Base-by-base conservation (phyloP, 495 filamentous ascomycete genomes). In the Delitschia confertaspora region DNA sequence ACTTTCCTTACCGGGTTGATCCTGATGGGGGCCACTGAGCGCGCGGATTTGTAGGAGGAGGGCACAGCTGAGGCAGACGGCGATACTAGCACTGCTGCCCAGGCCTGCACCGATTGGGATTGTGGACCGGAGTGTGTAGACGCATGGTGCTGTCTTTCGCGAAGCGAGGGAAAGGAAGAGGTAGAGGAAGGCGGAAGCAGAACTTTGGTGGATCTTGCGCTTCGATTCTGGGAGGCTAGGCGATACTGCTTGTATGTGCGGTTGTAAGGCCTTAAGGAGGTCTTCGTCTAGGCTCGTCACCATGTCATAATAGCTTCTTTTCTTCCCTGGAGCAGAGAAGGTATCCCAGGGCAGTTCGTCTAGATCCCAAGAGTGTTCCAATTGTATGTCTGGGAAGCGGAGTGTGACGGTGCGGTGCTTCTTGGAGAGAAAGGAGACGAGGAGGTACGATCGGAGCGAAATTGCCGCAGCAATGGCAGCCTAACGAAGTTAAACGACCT, bases 401-500 rank as follows among this genome's bases (percentile, higher is more conserved):
- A 98, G 71, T 0, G 85, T 84, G 25, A 98, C 76, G 1, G 80
- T 94, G 45, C 83, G 76, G 50, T 79, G 78, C 5, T 85, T 83
- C 65, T 93, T 94, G 25, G 83, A 84, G 26, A 93, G 77, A 9
- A 88, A 83, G 7, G 86, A 91, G 59, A 95, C 88, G 45, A 88
- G 85, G 30, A 98, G 79, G 63, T 95, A 98, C 27, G 89, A 96
- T 18, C 91, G 85, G 18, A 96, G 72, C 18, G 89, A 93, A 45
- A 98, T 86, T 11, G 91, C 79, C 14, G 89, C 91, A 29, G 91
- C 91, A 63, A 98, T 86, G 39, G 91, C 88, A 36, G 88, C 79
- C 78, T 84, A 41, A 5, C n/a, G n/a, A n/a, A n/a, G n/a, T n/a
- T n/a, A n/a, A n/a, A n/a, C n/a, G n/a, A n/a, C n/a, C n/a, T n/a